Evolutionary conservation across 306 rosid genomes (phyloP).

Genomic region (Fagus sylvatica): DNA sequence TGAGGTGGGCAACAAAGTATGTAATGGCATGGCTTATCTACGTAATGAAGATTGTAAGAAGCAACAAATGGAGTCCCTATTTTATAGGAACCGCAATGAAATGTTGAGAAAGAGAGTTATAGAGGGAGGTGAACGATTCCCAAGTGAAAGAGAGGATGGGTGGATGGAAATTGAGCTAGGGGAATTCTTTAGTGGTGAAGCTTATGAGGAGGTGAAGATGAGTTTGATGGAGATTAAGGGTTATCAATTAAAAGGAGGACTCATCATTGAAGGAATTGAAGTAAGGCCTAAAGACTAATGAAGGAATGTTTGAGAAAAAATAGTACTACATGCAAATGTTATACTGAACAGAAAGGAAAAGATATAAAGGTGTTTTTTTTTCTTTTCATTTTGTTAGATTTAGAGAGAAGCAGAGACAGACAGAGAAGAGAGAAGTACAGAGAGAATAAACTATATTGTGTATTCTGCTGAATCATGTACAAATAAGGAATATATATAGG

Average conservation of each 20-base stretch:
- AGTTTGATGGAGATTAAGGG: conserved; percentile 46
- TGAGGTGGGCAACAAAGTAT: conserved; percentile 26
- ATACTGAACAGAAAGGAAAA: background rate
- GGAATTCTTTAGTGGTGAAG: conserved; percentile 40
- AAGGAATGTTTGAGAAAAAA: background rate
- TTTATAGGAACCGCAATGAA: conserved; percentile 37
- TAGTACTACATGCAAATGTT: too few species aligned
- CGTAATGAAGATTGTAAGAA: conserved; percentile 21
- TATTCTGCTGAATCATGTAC: too few species aligned
- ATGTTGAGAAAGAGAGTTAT: conserved; percentile 6
- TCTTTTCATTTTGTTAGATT: too few species aligned
- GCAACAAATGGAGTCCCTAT: conserved; percentile 32
- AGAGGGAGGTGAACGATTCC: background rate
- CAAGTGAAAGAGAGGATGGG: conserved; percentile 44
- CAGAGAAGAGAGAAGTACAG: too few species aligned
- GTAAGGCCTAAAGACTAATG: conserved; percentile 42
- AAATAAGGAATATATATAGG: too few species aligned
- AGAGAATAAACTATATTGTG: too few species aligned
- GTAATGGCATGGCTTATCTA: conserved; percentile 32
- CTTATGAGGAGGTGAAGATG: conserved; percentile 47
- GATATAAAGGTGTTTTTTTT: background rate
- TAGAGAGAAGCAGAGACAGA: too few species aligned
- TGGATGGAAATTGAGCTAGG: conserved; percentile 80
- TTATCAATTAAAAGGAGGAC: conserved; percentile 60
- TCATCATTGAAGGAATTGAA: conserved; percentile 59